Evolutionary conservation across 1,284 basidiomycete species (phyloP).

Genomic region (Naganishia sp.): DNA sequence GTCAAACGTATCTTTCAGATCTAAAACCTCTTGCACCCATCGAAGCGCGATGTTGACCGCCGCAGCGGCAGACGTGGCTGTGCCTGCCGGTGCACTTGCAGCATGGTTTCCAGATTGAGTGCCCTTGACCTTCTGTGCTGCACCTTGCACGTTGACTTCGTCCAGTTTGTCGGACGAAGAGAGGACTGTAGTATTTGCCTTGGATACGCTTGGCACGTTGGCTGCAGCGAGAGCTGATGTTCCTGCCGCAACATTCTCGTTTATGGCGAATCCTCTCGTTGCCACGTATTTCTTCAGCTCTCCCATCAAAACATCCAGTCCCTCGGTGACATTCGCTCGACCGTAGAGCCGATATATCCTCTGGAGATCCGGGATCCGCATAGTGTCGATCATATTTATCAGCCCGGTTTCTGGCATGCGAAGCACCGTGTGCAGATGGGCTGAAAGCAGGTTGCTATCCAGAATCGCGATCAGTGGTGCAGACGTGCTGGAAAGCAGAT

Average conservation of each 20-base stretch:
- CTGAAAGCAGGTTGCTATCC: conserved; percentile 72
- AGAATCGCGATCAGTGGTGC: conserved; percentile 72
- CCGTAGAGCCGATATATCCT: conserved; percentile 78
- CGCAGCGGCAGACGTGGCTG: conserved; percentile 50
- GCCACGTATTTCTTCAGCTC: conserved; percentile 75
- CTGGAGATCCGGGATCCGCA: conserved; percentile 74
- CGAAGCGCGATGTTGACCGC: conserved; percentile 65
- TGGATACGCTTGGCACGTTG: conserved; percentile 13
- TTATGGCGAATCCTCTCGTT: conserved; percentile 77
- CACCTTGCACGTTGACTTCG: conserved; percentile 16
- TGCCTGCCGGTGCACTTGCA: conserved; percentile 47
- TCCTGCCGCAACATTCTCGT: conserved; percentile 58
- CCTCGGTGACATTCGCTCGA: conserved; percentile 64
- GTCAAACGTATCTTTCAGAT: conserved; percentile 90
- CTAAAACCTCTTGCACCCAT: conserved; percentile 93
- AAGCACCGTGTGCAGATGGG: conserved; percentile 75
- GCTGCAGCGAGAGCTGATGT: conserved; percentile 46
- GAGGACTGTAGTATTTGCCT: conserved; percentile 25
- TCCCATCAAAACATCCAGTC: conserved; percentile 66
- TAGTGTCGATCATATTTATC: conserved; percentile 80
- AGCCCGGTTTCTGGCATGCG: conserved; percentile 82
- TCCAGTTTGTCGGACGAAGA: conserved; percentile 24
- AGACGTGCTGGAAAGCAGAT: conserved; percentile 73
- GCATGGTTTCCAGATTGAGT: conserved; percentile 32
- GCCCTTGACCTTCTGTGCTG: conserved; percentile 20